Evolutionary conservation across 139 green algal genomes (phyloP).

Genomic region (Tetradesmus lagerheimii): DNA sequence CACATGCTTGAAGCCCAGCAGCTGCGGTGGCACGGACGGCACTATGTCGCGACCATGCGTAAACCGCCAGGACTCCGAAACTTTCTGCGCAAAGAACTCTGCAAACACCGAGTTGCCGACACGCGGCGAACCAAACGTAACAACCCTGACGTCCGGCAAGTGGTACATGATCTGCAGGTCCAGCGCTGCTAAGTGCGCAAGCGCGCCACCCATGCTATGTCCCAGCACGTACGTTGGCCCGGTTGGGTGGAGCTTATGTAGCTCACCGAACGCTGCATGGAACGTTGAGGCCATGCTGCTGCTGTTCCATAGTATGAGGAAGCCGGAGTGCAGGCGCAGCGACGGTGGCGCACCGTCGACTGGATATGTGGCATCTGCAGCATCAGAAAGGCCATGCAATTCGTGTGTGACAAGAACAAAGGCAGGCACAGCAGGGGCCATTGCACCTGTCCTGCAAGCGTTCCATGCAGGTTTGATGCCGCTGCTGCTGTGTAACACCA

Average conservation of each 20-base stretch:
- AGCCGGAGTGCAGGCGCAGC: conserved; percentile 41
- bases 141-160: conserved; percentile 49
- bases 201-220: conserved; percentile 68
- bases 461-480: too few relatives aligned
- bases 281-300: conserved; percentile 48
- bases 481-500: too few relatives aligned
- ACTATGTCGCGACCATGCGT: conserved; percentile 95
- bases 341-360: conserved; percentile 21
- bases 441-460: too few relatives aligned
- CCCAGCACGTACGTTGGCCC: conserved; percentile 54
- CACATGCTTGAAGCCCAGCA: conserved; percentile 84
- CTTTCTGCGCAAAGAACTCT: conserved; percentile 59
- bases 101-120: conserved; percentile 87
- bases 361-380: conserved; percentile 36
- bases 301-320: conserved; percentile 51
- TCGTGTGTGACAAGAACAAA: neutral
- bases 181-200: conserved; percentile 58
- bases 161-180: conserved; percentile 56
- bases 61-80: conserved; percentile 77
- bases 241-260: conserved; percentile 46
- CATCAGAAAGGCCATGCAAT: neutral
- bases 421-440: neutral
- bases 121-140: conserved; percentile 88
- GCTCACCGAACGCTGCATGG: conserved; percentile 25
- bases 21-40: conserved; percentile 76